A percentile compares a stretch with the other conserved stretches of the same genome.
phyloP scores from a whole-genome alignment of 192 early-diverging fungal genomes.

The Rhizophagus clarus region DNA sequence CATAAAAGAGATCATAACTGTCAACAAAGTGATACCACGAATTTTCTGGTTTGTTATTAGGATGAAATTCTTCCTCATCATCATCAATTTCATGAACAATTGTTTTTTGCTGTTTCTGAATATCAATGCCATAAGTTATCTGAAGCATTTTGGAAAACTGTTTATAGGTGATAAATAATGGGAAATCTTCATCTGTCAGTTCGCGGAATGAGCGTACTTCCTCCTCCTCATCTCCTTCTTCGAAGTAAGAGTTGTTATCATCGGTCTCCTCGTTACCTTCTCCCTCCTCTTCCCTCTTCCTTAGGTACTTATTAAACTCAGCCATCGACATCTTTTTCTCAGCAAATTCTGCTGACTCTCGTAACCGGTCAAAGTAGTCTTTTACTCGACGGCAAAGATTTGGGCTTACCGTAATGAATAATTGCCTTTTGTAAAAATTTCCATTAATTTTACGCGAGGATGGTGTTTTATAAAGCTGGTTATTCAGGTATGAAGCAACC shows the following conservation, averaged over 20 bases:
- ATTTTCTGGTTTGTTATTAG: background rate
- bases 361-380: background rate
- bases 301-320: slow-evolving; percentile 9
- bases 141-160: slow-evolving; percentile 10
- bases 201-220: slow-evolving; percentile 25
- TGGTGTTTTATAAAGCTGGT: background rate
- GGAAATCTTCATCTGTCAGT: slow-evolving; percentile 11
- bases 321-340: slow-evolving; percentile 1
- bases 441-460: background rate
- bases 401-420: slow-evolving; percentile 21
- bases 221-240: background rate
- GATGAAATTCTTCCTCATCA: background rate
- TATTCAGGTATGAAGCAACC: slow-evolving; percentile 10
- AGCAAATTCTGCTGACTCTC: slow-evolving; percentile 8
- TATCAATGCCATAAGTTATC: slow-evolving; percentile 20
- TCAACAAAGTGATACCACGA: slow-evolving; percentile 18
- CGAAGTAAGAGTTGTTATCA: background rate
- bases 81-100: background rate
- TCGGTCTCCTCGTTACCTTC: no score
- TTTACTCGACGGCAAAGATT: slow-evolving; percentile 6
- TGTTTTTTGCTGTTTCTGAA: background rate
- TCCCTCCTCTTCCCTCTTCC: background rate
- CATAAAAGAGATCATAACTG: background rate
- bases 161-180: slow-evolving; percentile 24
- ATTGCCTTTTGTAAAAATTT: slow-evolving; percentile 17